phyloP scores from a whole-genome alignment of 768 basidiomycete genomes.

The Steccherinum ochraceum region DNA sequence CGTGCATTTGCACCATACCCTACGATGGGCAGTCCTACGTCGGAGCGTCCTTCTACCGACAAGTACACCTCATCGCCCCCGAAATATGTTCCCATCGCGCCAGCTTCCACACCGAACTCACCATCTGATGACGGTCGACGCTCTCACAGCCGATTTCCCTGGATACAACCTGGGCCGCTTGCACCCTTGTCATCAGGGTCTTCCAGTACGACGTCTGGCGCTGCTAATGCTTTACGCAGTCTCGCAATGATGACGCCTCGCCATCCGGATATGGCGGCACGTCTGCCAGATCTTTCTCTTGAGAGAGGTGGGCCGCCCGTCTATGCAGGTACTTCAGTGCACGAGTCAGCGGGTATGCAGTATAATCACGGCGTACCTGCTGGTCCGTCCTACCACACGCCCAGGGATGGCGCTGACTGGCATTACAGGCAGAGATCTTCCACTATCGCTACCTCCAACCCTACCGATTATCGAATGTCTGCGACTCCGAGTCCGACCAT shows the following conservation, averaged over 20 bases:
- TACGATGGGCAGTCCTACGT: background rate
- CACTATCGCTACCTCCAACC: background rate
- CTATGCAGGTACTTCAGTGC: background rate
- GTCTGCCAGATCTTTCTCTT: background rate
- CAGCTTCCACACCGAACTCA: background rate
- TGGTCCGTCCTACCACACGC: background rate
- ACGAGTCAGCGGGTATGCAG: background rate
- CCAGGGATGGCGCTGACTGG: background rate
- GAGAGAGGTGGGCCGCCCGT: background rate
- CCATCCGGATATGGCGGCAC: constrained; percentile 3
- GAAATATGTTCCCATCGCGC: background rate
- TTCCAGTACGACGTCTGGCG: constrained; percentile 2
- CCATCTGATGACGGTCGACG: constrained; percentile 10
- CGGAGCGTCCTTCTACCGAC: background rate
- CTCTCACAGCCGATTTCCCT: constrained; percentile 12
- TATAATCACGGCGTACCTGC: background rate
- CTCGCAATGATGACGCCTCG: constrained; percentile 17
- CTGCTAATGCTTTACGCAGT: constrained; percentile 13
- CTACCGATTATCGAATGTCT: background rate
- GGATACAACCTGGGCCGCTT: constrained; percentile 13
- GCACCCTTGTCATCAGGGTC: constrained; percentile 6
- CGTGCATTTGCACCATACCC: background rate
- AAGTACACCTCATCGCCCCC: background rate
- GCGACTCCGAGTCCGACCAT: background rate
- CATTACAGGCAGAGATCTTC: background rate